phyloP scores from a whole-genome alignment of 495 filamentous ascomycete genomes.

The Diplogelasinospora grovesii region DNA sequence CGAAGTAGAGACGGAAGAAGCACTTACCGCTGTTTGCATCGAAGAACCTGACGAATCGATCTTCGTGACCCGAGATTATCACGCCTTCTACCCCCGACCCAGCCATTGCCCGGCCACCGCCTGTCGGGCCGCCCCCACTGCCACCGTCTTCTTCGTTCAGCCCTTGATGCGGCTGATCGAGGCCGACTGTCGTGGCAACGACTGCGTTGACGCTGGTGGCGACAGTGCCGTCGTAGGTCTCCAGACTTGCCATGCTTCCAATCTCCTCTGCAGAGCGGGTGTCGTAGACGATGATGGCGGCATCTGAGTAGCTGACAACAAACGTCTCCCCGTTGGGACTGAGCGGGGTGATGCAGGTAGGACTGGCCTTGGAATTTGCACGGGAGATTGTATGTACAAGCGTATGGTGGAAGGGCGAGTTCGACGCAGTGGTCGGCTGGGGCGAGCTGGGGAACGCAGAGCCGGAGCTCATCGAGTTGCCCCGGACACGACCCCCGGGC shows the following conservation, averaged over 20 bases:
- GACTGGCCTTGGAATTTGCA: slow-evolving; percentile 60
- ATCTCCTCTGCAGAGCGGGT: slow-evolving; percentile 88
- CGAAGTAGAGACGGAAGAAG: background rate
- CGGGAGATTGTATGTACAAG: slow-evolving; percentile 81
- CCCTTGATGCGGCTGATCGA: slow-evolving; percentile 54
- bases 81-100: slow-evolving; percentile 78
- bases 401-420: slow-evolving; percentile 49
- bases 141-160: slow-evolving; percentile 47
- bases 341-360: slow-evolving; percentile 86
- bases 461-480: slow-evolving; percentile 84
- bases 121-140: slow-evolving; percentile 64
- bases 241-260: slow-evolving; percentile 80
- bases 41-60: slow-evolving; percentile 91
- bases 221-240: slow-evolving; percentile 84
- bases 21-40: slow-evolving; percentile 95
- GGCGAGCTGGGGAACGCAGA: slow-evolving; percentile 84
- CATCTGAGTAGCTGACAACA: slow-evolving; percentile 86
- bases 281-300: slow-evolving; percentile 83
- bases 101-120: slow-evolving; percentile 53
- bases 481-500: slow-evolving; percentile 73
- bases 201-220: slow-evolving; percentile 82
- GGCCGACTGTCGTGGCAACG: slow-evolving; percentile 76
- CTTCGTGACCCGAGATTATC: slow-evolving; percentile 92
- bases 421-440: slow-evolving; percentile 73
- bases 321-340: slow-evolving; percentile 84